Base-by-base conservation (phyloP, 306 rosid genomes). In the Acacia melanoxylon region DNA sequence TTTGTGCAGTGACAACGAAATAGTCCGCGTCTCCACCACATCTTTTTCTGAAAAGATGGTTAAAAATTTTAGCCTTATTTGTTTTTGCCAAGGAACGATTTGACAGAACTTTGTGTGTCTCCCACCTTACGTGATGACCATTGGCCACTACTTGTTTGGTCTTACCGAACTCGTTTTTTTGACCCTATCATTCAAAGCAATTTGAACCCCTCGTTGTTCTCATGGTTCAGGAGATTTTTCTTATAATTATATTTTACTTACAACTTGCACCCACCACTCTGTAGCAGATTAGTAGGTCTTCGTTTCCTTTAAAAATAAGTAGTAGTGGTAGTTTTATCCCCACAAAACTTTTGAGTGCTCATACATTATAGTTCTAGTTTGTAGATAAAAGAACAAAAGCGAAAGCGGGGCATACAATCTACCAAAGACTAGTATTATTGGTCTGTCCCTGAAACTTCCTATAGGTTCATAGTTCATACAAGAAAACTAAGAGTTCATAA, bases 401-500 rank as follows among this genome's bases (percentile, higher is more conserved):
- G 2, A 25, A 62, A 11, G 27, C 37, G 7, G 20, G 37, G 31
- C 19, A 62, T 62, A 5, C 68, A 27, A 12, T 12, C 68, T 62
- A 13, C 40, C 72, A 84, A 54, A 87, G 87, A 83, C 24, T 24
- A 45, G 2, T 70, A 70, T 44, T 42, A 44, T 6, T 4, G 24
- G 6, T 25, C 14, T 44, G 56, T 44, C 56, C 27, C 35, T n/a
- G 20, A 70, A 70, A 54, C 75, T 17, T 70, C 22, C 46, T 24
- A 22, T 24, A 13, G 75, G 75, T 51, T 70, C 58, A 45, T 83
- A 86, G 75, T 51, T 70, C 58, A 45, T 83, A 87, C 85, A 86
- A 76, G 81, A 75, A 85, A 84, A 80, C 72, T 82, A 35, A 16
- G 29, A 75, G 73, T 68, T 40, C 27, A 66, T 49, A 72, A 59